Evolutionary conservation across 768 basidiomycete genomes (phyloP).

Genomic region (Hortiboletus campestris): DNA sequence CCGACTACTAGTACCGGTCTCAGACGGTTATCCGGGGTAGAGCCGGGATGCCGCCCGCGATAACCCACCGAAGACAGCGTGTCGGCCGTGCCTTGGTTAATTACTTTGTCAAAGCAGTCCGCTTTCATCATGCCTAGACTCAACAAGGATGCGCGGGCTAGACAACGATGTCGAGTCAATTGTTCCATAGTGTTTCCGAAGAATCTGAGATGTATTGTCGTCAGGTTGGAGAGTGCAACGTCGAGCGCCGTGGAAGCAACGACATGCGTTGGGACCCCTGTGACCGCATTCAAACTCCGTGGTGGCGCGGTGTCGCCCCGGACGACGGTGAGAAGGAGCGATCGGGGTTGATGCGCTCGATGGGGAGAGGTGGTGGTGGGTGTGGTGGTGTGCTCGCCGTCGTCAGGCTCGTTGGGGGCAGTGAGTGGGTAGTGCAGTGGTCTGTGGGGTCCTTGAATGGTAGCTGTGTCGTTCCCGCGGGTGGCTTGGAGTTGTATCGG

Average conservation of each 20-base stretch:
- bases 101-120: not conserved
- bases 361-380: not conserved
- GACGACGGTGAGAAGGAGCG: slow-evolving; percentile 1
- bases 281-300: slow-evolving; percentile 31
- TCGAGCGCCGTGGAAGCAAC: not conserved
- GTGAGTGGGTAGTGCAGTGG: not conserved
- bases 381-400: not conserved
- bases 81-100: not conserved
- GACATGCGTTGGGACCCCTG: slow-evolving; percentile 29
- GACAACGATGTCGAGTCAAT: not conserved
- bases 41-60: not conserved
- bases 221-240: not conserved
- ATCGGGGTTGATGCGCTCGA: not conserved
- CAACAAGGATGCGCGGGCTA: not conserved
- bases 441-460: slow-evolving; percentile 22
- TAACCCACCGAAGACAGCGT: not conserved
- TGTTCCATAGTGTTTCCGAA: not conserved
- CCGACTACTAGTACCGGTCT: too few relatives aligned
- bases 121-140: not conserved
- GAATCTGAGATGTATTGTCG: not conserved
- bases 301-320: slow-evolving; percentile 8
- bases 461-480: slow-evolving; percentile 35
- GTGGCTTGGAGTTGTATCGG: slow-evolving; percentile 23
- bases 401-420: not conserved
- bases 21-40: not conserved